A percentile compares a stretch with the other conserved stretches of the same genome.
phyloP scores from a whole-genome alignment of 1,284 basidiomycete genomes.

The Fomes fomentarius region DNA sequence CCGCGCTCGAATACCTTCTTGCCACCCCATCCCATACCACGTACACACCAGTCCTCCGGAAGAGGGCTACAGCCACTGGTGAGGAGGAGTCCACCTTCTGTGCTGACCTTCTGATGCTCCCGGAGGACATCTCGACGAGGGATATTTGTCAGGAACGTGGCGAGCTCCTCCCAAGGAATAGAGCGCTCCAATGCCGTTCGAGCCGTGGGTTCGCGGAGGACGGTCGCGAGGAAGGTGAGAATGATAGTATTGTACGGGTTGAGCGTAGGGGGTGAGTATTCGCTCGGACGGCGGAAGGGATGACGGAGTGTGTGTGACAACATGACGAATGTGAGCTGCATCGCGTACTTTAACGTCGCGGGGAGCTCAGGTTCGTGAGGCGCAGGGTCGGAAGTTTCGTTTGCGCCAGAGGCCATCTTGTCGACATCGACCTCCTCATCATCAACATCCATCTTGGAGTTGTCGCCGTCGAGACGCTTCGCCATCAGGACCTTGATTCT shows the following conservation, averaged over 20 bases:
- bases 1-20: slow-evolving; percentile 88
- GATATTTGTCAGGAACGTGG: slow-evolving; percentile 64
- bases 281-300: slow-evolving; percentile 62
- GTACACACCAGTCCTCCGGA: slow-evolving; percentile 93
- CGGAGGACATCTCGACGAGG: slow-evolving; percentile 54
- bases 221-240: slow-evolving; percentile 85
- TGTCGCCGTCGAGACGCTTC: slow-evolving; percentile 44
- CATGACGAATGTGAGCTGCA: slow-evolving; percentile 82
- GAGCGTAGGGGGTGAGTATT: slow-evolving; percentile 59
- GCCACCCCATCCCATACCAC: slow-evolving; percentile 95
- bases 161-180: slow-evolving; percentile 86
- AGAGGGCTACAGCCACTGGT: slow-evolving; percentile 72
- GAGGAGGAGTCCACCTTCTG: slow-evolving; percentile 46
- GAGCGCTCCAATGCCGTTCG: slow-evolving; percentile 69
- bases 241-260: slow-evolving; percentile 90
- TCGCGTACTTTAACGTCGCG: slow-evolving; percentile 69
- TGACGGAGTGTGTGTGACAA: slow-evolving; percentile 74
- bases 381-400: slow-evolving; percentile 8
- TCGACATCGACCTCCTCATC: slow-evolving; percentile 64
- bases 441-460: slow-evolving; percentile 75
- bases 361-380: slow-evolving; percentile 48
- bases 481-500: slow-evolving; percentile 40
- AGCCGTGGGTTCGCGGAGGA: slow-evolving; percentile 67
- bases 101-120: slow-evolving; percentile 33
- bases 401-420: not conserved